A percentile compares a stretch with the other conserved stretches of the same genome.
phyloP scores from a whole-genome alignment of 2,329 filamentous ascomycete genomes.

The Hypoxylon sp. region DNA sequence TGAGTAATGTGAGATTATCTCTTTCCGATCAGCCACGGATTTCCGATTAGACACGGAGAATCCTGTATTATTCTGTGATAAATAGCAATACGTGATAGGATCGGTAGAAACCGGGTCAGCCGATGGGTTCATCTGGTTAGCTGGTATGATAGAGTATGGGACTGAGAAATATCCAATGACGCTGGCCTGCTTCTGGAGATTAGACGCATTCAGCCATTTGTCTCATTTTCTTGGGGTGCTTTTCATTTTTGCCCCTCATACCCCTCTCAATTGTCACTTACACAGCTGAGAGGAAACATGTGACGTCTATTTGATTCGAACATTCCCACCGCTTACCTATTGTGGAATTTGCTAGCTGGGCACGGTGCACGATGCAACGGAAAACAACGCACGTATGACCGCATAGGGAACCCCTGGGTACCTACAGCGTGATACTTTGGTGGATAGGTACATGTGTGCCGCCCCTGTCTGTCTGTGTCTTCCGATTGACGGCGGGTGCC shows the following conservation, averaged over 20 bases:
- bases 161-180: constrained; percentile 20
- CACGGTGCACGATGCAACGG: constrained; percentile 19
- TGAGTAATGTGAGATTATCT: neutral
- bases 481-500: constrained; percentile 18
- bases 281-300: constrained; percentile 30
- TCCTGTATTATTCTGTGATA: constrained; percentile 17
- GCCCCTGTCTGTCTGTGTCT: neutral
- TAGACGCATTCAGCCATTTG: constrained; percentile 39
- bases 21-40: neutral
- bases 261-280: constrained; percentile 2
- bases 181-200: constrained; percentile 20
- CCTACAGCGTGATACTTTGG: constrained; percentile 14
- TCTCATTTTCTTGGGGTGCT: constrained; percentile 24
- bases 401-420: constrained; percentile 27
- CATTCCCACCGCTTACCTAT: neutral
- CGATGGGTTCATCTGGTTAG: constrained; percentile 39
- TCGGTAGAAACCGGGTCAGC: constrained; percentile 41
- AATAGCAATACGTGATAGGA: constrained; percentile 12
- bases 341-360: constrained; percentile 9
- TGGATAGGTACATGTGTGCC: constrained; percentile 17
- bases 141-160: constrained; percentile 12
- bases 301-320: constrained; percentile 30
- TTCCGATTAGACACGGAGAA: neutral
- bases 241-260: constrained; percentile 31
- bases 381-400: constrained; percentile 36